Evolutionary conservation across 768 basidiomycete species (phyloP).

Genomic region (Xerocomellus amylosporus): DNA sequence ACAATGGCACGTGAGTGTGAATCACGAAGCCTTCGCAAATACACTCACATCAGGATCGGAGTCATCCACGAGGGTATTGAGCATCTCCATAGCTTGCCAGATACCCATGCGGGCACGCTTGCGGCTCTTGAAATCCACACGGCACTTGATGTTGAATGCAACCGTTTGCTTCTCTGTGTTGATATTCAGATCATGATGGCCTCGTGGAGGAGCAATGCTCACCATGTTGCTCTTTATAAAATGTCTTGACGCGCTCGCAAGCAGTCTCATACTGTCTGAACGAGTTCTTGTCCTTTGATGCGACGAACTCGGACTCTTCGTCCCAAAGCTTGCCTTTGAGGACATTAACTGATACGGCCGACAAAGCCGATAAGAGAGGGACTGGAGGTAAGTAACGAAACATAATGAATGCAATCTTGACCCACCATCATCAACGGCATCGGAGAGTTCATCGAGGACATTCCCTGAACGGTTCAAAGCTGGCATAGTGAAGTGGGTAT

Average conservation of each 20-base stretch:
- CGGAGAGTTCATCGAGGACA: slow-evolving; percentile 43
- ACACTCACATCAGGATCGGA: slow-evolving; percentile 78
- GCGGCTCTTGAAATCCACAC: slow-evolving; percentile 67
- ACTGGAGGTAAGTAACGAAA: background rate
- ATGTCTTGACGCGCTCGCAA: slow-evolving; percentile 73
- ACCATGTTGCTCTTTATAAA: slow-evolving; percentile 82
- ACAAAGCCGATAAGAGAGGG: background rate
- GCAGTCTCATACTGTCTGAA: slow-evolving; percentile 76
- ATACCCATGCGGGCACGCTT: slow-evolving; percentile 75
- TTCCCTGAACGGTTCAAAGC: slow-evolving; percentile 27
- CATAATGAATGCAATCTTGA: background rate
- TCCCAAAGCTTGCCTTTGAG: slow-evolving; percentile 63
- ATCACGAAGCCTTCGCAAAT: background rate
- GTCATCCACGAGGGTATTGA: slow-evolving; percentile 85
- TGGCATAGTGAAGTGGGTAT: slow-evolving; percentile 20
- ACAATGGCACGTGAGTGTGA: slow-evolving; percentile 13
- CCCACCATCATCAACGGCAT: slow-evolving; percentile 50
- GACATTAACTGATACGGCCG: slow-evolving; percentile 54
- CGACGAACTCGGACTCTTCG: slow-evolving; percentile 55
- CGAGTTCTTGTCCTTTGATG: slow-evolving; percentile 56
- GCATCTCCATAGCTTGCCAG: slow-evolving; percentile 85
- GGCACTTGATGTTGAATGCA: slow-evolving; percentile 75
- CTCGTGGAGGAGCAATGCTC: background rate
- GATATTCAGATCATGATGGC: background rate
- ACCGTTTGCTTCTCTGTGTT: slow-evolving; percentile 80